phyloP scores from a whole-genome alignment of 108 stramenopile species.

The Skeletonema marinoi region DNA sequence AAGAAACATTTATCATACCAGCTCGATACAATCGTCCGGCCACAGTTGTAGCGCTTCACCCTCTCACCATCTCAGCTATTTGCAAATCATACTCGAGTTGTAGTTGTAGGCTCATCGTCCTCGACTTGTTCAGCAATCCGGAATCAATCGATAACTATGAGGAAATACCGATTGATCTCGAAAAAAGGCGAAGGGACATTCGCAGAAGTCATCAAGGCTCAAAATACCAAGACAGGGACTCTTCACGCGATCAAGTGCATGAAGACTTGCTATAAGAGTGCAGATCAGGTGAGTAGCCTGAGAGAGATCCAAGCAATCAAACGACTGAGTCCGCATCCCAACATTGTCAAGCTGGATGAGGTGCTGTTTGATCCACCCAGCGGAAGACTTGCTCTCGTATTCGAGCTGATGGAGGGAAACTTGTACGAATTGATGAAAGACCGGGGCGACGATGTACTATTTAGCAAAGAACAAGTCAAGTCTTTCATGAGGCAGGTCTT shows the following conservation, averaged over 20 bases:
- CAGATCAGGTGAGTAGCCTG: slow-evolving; percentile 82
- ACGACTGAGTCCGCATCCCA: slow-evolving; percentile 80
- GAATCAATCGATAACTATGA: too few relatives aligned
- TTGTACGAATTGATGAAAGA: slow-evolving; percentile 89
- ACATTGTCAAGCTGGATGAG: slow-evolving; percentile 84
- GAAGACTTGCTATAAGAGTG: slow-evolving; percentile 80
- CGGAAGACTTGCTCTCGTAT: slow-evolving; percentile 86
- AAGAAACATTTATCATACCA: too few relatives aligned
- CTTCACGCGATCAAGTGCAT: slow-evolving; percentile 91
- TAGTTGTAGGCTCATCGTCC: too few relatives aligned
- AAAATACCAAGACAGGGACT: slow-evolving; percentile 77
- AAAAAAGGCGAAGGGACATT: slow-evolving; percentile 93
- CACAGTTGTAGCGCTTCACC: too few relatives aligned
- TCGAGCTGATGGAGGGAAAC: slow-evolving; percentile 91
- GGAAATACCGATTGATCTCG: slow-evolving; percentile 77
- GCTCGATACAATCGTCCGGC: too few relatives aligned
- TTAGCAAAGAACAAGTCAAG: slow-evolving; percentile 27
- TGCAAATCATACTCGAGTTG: too few relatives aligned
- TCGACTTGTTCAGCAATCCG: too few relatives aligned
- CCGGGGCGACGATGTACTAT: slow-evolving; percentile 10
- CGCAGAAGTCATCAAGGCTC: slow-evolving; percentile 85
- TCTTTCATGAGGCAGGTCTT: slow-evolving; percentile 52
- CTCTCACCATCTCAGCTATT: too few relatives aligned
- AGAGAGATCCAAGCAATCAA: slow-evolving; percentile 88
- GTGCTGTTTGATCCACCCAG: slow-evolving; percentile 87